phyloP scores from a whole-genome alignment of 2,329 filamentous ascomycete species.

The Sporothrix inflata region DNA sequence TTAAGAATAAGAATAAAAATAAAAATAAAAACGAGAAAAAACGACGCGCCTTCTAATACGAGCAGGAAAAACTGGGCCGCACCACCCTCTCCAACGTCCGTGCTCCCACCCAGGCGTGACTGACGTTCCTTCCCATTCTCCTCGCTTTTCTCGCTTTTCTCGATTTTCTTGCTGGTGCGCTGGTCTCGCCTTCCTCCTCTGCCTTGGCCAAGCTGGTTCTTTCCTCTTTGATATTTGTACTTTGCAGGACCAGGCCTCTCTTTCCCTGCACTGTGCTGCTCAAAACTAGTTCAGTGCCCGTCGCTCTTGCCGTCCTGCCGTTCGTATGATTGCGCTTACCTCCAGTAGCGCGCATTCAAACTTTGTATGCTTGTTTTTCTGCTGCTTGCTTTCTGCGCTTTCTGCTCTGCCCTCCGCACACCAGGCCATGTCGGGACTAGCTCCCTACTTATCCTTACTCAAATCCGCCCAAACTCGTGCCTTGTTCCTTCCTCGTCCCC shows the following conservation, averaged over 20 bases:
- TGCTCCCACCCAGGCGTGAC: not conserved
- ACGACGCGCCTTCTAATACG: slow-evolving; percentile 13
- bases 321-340: not conserved
- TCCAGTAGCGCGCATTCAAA: slow-evolving; percentile 6
- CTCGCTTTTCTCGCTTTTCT: not conserved
- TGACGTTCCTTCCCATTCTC: not conserved
- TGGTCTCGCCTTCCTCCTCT: not conserved
- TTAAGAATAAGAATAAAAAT: not conserved
- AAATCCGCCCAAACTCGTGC: slow-evolving; percentile 6
- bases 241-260: not conserved
- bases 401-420: not conserved
- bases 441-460: not conserved
- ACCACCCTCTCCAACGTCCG: slow-evolving; percentile 10
- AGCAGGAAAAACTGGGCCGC: slow-evolving; percentile 21
- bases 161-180: not conserved
- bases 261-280: not conserved
- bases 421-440: slow-evolving; percentile 18
- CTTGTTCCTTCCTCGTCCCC: slow-evolving; percentile 7
- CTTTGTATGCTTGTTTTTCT: slow-evolving; percentile 21
- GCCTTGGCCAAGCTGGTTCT: not conserved
- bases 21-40: not conserved
- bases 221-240: not conserved
- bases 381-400: not conserved
- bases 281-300: not conserved
- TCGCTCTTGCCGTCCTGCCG: not conserved